Percentiles rank a stretch among this genome's conserved stretches.
Conservation (phyloP, 768 basidiomycete genomes). For the Pulveroboletus sp. region DNA sequence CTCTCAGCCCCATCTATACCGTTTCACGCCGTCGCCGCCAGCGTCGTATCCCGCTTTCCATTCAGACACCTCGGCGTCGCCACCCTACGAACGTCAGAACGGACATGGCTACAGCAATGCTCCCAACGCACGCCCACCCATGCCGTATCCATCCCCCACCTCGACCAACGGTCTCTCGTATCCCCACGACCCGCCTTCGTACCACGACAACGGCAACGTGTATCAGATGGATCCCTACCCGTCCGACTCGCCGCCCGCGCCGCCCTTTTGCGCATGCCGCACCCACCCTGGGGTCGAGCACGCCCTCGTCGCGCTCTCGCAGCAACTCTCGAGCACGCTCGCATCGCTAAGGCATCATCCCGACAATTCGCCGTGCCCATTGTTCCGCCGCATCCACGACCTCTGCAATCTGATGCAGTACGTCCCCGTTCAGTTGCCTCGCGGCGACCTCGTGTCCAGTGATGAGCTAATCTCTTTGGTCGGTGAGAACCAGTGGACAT, state of each 20-base stretch:
- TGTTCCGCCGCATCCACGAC: constrained; percentile 60
- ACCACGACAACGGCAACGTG: constrained; percentile 35
- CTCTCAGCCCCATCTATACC: constrained; percentile 55
- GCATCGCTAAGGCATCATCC: constrained; percentile 58
- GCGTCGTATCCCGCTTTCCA: constrained; percentile 54
- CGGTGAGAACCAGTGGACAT: constrained; percentile 44
- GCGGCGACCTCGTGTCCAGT: constrained; percentile 31
- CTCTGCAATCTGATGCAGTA: constrained; percentile 66
- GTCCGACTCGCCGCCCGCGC: constrained; percentile 32
- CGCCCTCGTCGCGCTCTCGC: constrained; percentile 58
- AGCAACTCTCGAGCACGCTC: constrained; percentile 59
- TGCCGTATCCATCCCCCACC: constrained; percentile 35
- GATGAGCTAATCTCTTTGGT: constrained; percentile 29
- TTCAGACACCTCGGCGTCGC: constrained; percentile 39
- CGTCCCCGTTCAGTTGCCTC: constrained; percentile 36
- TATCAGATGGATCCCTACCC: constrained; percentile 34
- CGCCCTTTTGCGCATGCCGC: constrained; percentile 58
- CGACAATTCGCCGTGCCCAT: constrained; percentile 48
- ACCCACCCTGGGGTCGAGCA: constrained; percentile 58
- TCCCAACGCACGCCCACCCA: constrained; percentile 25
- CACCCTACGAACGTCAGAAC: constrained; percentile 34
- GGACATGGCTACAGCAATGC: constrained; percentile 33
- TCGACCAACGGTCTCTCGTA: constrained; percentile 34
- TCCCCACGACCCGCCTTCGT: constrained; percentile 31
- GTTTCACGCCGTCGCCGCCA: constrained; percentile 64